Percentiles rank a stretch among this genome's conserved stretches.
Evolutionary conservation across 2,329 filamentous ascomycete genomes (phyloP).

Genomic region (Delphinella strobiligena): DNA sequence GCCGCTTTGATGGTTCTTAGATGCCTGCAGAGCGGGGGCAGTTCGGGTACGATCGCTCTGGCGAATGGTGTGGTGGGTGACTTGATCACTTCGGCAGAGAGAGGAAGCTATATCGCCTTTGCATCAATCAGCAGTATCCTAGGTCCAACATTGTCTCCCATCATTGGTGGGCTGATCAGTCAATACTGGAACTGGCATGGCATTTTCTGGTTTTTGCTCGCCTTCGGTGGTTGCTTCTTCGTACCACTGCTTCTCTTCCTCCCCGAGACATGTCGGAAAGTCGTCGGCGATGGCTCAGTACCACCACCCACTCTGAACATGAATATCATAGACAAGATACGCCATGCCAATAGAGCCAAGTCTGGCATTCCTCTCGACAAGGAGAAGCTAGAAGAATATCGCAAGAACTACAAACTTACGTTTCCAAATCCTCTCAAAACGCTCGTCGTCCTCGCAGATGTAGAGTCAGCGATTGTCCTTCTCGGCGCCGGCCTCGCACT

Average conservation of each 20-base stretch:
- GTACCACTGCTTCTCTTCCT: constrained; percentile 44
- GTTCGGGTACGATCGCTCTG: constrained; percentile 58
- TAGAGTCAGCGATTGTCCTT: constrained; percentile 26
- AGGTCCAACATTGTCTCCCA: constrained; percentile 41
- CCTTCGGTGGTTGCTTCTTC: constrained; percentile 37
- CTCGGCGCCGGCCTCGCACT: constrained; percentile 26
- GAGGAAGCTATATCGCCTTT: constrained; percentile 61
- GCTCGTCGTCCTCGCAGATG: constrained; percentile 16
- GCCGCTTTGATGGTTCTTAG: constrained; percentile 45
- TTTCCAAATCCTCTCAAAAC: constrained; percentile 19
- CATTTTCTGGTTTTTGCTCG: constrained; percentile 58
- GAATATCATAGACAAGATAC: constrained; percentile 36
- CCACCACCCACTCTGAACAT: constrained; percentile 47
- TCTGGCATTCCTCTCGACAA: constrained; percentile 13
- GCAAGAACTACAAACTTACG: constrained; percentile 14
- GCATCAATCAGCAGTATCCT: constrained; percentile 47
- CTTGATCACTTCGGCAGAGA: constrained; percentile 53
- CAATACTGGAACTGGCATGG: constrained; percentile 55
- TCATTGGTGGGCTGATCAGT: constrained; percentile 52
- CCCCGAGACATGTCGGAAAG: constrained; percentile 37
- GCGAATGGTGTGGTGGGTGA: constrained; percentile 62
- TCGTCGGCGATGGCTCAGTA: constrained; percentile 51
- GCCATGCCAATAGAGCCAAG: constrained; percentile 12
- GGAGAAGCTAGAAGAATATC: constrained; percentile 12
- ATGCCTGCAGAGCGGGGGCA: constrained; percentile 51